Conservation (phyloP, 2,329 filamentous ascomycete species). For the Pseudocercospora vitis region DNA sequence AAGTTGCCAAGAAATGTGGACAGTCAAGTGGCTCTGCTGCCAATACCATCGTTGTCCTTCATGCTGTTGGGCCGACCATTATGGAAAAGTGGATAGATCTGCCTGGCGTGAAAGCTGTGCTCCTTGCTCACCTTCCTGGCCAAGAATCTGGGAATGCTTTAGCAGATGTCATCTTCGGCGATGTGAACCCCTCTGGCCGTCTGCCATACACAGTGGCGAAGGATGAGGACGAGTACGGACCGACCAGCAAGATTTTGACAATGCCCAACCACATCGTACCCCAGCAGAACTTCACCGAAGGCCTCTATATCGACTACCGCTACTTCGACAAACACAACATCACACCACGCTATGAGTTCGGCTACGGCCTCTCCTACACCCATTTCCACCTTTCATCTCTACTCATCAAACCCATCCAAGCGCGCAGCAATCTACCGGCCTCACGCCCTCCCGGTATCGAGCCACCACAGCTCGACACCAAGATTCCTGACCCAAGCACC, state of each 20-base stretch:
- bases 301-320: constrained; percentile 85
- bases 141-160: constrained; percentile 84
- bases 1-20: constrained; percentile 68
- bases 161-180: constrained; percentile 75
- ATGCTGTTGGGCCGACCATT: constrained; percentile 79
- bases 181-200: constrained; percentile 75
- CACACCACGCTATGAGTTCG: constrained; percentile 79
- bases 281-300: constrained; percentile 80
- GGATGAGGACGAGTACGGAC: constrained; percentile 72
- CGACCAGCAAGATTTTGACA: constrained; percentile 67
- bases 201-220: constrained; percentile 86
- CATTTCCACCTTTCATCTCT: constrained; percentile 63
- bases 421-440: constrained; percentile 34
- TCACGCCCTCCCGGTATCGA: constrained; percentile 43
- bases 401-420: constrained; percentile 45
- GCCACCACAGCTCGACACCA: constrained; percentile 58
- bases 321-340: constrained; percentile 78
- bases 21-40: constrained; percentile 39
- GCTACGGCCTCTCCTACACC: constrained; percentile 81
- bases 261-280: constrained; percentile 68
- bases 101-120: constrained; percentile 72
- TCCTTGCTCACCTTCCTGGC: constrained; percentile 83
- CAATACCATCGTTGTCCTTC: constrained; percentile 78
- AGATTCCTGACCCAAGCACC: constrained; percentile 56
- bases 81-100: constrained; percentile 79